Evolutionary conservation across 805 yeast genomes (phyloP).

Genomic region (Metschnikowia corniflorae): DNA sequence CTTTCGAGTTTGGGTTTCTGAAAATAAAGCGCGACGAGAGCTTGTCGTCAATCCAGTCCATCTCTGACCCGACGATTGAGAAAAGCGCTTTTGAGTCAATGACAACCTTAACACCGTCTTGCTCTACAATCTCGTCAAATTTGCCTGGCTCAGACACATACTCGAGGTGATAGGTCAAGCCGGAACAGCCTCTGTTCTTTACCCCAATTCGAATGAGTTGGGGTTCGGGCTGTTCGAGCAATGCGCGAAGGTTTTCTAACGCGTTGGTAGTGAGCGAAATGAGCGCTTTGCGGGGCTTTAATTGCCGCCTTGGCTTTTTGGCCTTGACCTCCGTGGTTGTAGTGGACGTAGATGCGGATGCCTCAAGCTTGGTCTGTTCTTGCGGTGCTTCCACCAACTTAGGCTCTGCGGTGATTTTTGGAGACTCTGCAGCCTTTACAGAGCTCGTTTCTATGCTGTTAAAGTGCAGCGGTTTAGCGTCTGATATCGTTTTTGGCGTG

Average conservation of each 20-base stretch:
- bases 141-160: conserved; percentile 90
- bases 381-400: not conserved
- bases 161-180: conserved; percentile 85
- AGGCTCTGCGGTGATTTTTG: conserved; percentile 4
- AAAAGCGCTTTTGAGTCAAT: conserved; percentile 95
- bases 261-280: conserved; percentile 80
- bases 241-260: conserved; percentile 58
- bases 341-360: not conserved
- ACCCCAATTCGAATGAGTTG: conserved; percentile 90
- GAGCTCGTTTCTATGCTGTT: conserved; percentile 1
- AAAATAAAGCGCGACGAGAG: conserved; percentile 85
- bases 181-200: conserved; percentile 95
- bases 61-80: conserved; percentile 92
- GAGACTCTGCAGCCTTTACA: conserved; percentile 7
- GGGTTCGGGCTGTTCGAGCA: conserved; percentile 80
- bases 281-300: conserved; percentile 87
- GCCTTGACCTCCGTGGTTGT: conserved; percentile 4
- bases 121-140: conserved; percentile 89
- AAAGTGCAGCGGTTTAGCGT: conserved; percentile 1
- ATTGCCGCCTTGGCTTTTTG: conserved; percentile 48
- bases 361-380: not conserved
- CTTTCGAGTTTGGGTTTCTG: conserved; percentile 94
- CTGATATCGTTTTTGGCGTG: not conserved
- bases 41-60: conserved; percentile 98
- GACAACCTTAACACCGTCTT: conserved; percentile 88